Percentiles rank a stretch among this genome's conserved stretches.
These are phyloP conservation scores for Emergomyces africanus DNA, from an alignment of 2,329 filamentous ascomycete genomes.

Conservation along the genomic window DNA sequence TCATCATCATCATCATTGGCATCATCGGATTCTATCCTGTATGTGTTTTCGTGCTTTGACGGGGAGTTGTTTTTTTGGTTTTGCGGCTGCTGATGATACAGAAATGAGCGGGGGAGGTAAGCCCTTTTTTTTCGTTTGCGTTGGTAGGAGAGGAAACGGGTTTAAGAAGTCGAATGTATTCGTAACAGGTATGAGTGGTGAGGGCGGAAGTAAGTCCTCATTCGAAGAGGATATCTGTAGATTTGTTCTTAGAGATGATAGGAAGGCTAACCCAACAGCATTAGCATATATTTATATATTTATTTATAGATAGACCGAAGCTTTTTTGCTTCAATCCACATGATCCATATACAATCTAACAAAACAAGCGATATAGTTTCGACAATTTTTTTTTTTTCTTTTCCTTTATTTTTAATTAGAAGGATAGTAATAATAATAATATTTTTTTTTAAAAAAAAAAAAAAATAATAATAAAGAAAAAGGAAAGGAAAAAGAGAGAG, in stretches of 20 bases:
- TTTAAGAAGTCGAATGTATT: constrained; percentile 51
- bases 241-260: constrained; percentile 70
- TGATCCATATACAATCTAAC: neutral
- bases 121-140: neutral
- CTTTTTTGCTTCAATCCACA: neutral
- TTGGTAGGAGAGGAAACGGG: constrained; percentile 31
- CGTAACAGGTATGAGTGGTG: constrained; percentile 48
- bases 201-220: constrained; percentile 27
- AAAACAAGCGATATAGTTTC: neutral
- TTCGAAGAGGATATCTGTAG: constrained; percentile 47
- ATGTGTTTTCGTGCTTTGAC: neutral
- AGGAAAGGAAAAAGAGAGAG: neutral
- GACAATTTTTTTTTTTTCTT: too few species aligned
- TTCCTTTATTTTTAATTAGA: too few species aligned
- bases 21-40: constrained; percentile 9
- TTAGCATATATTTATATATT: neutral
- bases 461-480: too few species aligned
- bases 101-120: neutral
- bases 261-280: constrained; percentile 49
- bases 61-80: neutral
- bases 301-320: neutral
- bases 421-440: too few species aligned
- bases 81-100: too few species aligned
- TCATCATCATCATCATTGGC: neutral
- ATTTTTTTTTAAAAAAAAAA: neutral